Evolutionary conservation across 345 rosid genomes (phyloP).

Genomic region (Sisymbrium irio): DNA sequence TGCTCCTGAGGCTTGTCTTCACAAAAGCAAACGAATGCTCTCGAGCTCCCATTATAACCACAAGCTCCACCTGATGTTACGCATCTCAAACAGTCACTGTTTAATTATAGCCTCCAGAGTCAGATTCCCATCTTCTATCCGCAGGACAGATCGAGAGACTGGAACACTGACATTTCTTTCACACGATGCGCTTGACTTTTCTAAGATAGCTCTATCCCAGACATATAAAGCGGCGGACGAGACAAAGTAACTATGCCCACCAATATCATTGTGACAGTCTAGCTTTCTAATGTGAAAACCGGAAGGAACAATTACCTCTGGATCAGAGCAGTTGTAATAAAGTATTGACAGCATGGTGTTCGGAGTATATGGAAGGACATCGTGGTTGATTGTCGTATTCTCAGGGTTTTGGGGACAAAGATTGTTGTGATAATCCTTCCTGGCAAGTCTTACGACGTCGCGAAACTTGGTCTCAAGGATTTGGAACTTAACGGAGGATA

Average conservation of each 20-base stretch:
- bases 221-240: no score
- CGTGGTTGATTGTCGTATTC: slow-evolving; percentile 11
- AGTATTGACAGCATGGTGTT: slow-evolving; percentile 4
- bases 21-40: slow-evolving; percentile 37
- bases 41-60: neutral
- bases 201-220: neutral
- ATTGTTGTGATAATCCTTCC: slow-evolving; percentile 29
- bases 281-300: neutral
- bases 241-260: neutral
- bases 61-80: neutral
- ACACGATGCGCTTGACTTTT: neutral
- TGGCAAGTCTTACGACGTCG: slow-evolving; percentile 3
- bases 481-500: slow-evolving; percentile 16
- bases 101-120: neutral
- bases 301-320: neutral
- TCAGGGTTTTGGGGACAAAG: slow-evolving; percentile 21
- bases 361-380: neutral
- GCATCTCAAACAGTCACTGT: slow-evolving; percentile 19
- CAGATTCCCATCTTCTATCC: neutral
- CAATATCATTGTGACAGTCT: neutral
- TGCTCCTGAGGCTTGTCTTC: neutral
- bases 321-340: slow-evolving; percentile 28
- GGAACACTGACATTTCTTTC: slow-evolving; percentile 7
- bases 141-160: neutral
- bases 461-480: slow-evolving; percentile 24